Conservation (phyloP, 768 basidiomycete genomes). For the Russula griseocarnosa region DNA sequence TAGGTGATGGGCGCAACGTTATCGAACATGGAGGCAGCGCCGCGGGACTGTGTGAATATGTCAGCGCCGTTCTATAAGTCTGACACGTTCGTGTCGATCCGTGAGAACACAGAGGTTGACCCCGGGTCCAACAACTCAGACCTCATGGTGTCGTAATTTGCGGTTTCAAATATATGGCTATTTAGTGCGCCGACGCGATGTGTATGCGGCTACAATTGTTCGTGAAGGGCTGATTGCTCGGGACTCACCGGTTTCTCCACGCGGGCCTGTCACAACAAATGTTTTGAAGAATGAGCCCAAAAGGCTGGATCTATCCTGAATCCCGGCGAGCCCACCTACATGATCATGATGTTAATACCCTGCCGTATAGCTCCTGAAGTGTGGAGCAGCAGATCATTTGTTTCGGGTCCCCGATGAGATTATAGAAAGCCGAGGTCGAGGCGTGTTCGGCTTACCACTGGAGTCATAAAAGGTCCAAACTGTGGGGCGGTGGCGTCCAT, state of each 20-base stretch:
- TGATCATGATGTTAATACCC: neutral
- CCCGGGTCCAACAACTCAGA: neutral
- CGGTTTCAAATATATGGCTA: neutral
- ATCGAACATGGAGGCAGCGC: conserved; percentile 12
- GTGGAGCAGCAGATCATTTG: neutral
- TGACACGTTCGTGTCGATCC: conserved; percentile 1
- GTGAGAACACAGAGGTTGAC: neutral
- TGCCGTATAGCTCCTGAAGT: neutral
- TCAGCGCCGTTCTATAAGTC: neutral
- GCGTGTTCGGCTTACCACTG: conserved; percentile 14
- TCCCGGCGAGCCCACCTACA: neutral
- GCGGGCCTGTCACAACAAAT: conserved; percentile 1
- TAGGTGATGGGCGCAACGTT: conserved; percentile 25
- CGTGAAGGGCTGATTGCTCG: conserved; percentile 12
- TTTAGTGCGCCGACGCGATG: conserved; percentile 4
- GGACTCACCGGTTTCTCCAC: conserved; percentile 16
- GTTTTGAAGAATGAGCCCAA: neutral
- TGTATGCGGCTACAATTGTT: conserved; percentile 9
- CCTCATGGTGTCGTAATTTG: conserved; percentile 1
- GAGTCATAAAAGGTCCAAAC: neutral
- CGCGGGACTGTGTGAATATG: conserved; percentile 16
- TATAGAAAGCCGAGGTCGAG: conserved; percentile 9
- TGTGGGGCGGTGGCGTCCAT: neutral
- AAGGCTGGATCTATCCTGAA: neutral
- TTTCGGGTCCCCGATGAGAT: neutral